These are phyloP conservation scores for Hirschioporus abietinus DNA, from an alignment of 768 basidiomycete genomes.

Conservation along the genomic window DNA sequence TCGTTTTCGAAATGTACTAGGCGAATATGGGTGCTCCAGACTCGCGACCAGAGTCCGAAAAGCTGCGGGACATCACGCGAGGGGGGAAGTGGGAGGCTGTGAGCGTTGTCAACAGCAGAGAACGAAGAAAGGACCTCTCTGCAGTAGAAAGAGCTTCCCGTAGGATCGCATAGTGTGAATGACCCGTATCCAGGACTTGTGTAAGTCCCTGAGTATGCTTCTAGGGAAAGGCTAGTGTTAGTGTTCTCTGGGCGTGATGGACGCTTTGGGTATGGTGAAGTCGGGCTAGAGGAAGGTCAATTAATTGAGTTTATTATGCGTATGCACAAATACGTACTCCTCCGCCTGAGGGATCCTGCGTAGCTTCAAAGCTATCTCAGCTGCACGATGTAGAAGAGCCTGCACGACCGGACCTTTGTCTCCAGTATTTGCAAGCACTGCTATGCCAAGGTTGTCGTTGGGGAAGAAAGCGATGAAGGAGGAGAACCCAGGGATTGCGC, in stretches of 20 bases:
- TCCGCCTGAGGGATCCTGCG: neutral
- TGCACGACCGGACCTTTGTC: conserved; percentile 6
- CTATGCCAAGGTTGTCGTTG: conserved; percentile 10
- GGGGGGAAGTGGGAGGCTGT: neutral
- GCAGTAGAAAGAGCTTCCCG: conserved; percentile 13
- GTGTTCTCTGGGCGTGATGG: conserved; percentile 1
- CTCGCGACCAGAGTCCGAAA: conserved; percentile 27
- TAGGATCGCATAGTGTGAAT: conserved; percentile 18
- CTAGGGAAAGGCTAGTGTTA: conserved; percentile 7
- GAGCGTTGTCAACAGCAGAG: conserved; percentile 5
- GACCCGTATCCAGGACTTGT: conserved; percentile 17
- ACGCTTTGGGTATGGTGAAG: neutral
- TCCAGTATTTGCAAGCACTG: conserved; percentile 9
- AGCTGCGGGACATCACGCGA: conserved; percentile 16
- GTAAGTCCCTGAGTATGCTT: conserved; percentile 15
- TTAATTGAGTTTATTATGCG: neutral
- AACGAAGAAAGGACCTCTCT: conserved; percentile 10
- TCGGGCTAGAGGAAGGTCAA: neutral
- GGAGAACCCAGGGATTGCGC: conserved; percentile 12
- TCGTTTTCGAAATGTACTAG: conserved; percentile 18
- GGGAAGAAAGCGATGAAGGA: conserved; percentile 11
- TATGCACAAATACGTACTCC: neutral
- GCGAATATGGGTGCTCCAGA: conserved; percentile 34
- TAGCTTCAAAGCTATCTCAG: conserved; percentile 13
- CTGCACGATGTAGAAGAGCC: conserved; percentile 10